Percentiles rank a stretch among this genome's conserved stretches.
Conservation (phyloP, 2,329 filamentous ascomycete genomes). For the Pestalotiopsis sp. region DNA sequence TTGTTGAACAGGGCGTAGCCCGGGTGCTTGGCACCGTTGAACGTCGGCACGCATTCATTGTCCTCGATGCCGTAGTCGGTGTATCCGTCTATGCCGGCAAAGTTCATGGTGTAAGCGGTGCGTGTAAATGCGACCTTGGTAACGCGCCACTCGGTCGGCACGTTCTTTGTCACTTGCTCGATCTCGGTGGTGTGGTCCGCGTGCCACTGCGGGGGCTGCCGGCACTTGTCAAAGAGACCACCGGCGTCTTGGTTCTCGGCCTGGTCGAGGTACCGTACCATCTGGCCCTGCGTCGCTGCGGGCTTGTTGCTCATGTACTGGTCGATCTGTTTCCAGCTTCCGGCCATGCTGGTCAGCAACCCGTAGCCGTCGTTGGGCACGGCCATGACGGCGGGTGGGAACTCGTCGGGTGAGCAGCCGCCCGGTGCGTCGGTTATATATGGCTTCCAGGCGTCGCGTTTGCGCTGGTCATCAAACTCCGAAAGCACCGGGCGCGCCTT, state of each 20-base stretch:
- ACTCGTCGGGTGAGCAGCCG: slow-evolving; percentile 9
- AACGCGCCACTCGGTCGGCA: not conserved
- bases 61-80: slow-evolving; percentile 9
- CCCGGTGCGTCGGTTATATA: not conserved
- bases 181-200: too few relatives aligned
- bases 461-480: not conserved
- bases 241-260: not conserved
- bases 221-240: too few relatives aligned
- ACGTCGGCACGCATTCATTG: slow-evolving; percentile 6
- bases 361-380: slow-evolving; percentile 1
- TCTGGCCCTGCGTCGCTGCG: not conserved
- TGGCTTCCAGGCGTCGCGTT: not conserved
- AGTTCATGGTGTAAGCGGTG: not conserved
- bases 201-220: too few relatives aligned
- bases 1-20: slow-evolving; percentile 9
- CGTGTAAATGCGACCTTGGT: not conserved
- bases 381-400: not conserved
- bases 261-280: not conserved
- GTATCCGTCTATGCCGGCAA: not conserved
- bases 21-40: not conserved
- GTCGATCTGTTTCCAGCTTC: too few relatives aligned
- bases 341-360: not conserved
- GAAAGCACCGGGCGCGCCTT: not conserved
- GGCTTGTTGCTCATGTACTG: not conserved
- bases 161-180: too few relatives aligned